Evolutionary conservation across 768 basidiomycete genomes (phyloP), one percentile per base, ranked within the genome.

Genomic region (Naematelia aurantialba): DNA sequence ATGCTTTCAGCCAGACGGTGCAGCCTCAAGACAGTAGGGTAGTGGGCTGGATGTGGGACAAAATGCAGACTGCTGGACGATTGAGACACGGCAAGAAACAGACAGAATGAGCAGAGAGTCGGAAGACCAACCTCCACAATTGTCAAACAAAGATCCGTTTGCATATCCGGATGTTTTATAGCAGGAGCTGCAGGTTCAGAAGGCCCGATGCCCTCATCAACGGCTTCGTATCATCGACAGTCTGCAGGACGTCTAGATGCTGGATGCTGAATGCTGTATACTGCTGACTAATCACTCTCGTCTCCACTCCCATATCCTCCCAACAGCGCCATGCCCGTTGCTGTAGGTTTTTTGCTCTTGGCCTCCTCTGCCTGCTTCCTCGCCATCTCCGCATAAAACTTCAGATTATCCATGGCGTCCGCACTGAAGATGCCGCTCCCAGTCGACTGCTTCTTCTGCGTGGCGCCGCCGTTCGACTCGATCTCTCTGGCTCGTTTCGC

Each of bases 311-410:
- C 76, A 62, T 77, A 77, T 19, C 74, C 76, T 22, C 76, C 75
- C 45, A 77, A 58, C 52, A 76, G 62, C 21, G 67, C 62, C 45
- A 68, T 65, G 5, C 60, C 68, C 22, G 52, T 51, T 14, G 62
- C 58, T 5, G 59, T 52, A 48, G 65, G 66, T 52, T 63, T 63
- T 27, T 51, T 50, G 30, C 47, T 60, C 24, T 55, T 55, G 14
- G 56, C 82, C 60, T 75, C 67, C 60, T 66, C 64, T 29, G 68
- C 86, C 62, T 85, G 86, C 63, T 84, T 80, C 79, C 85, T 84
- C 61, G 87, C 83, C 64, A 98, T 85, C 76, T 91, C 87, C 5
- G 92, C 86, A 72, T 96, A 91, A 70, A 90, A 93, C 74, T 87
- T 89, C 51, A 99, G 78, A 48, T 91, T 88, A 67, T 94, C 90